These are phyloP conservation scores for Plasmodium billcollinsi DNA, from an alignment of 169 alveolate species.

Conservation along the genomic window DNA sequence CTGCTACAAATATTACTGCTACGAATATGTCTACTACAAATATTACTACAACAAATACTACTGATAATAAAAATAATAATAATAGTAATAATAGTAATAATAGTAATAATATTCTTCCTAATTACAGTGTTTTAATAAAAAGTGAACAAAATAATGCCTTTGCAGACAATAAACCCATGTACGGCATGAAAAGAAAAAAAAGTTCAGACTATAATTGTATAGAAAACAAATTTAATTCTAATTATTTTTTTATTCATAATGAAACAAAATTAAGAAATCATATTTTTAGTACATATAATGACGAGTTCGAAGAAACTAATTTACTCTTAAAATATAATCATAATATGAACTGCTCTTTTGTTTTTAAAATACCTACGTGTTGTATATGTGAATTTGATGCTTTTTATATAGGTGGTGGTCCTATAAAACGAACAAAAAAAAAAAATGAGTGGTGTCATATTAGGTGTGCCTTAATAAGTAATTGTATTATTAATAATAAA, in stretches of 20 bases:
- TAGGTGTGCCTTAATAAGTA: constrained; percentile 82
- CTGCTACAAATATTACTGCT: not conserved
- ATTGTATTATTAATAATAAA: constrained; percentile 53
- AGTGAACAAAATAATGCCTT: not conserved
- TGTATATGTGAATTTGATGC: constrained; percentile 86
- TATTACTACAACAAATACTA: not conserved
- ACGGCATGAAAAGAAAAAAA: not conserved
- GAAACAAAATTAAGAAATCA: not conserved
- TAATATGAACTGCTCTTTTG: constrained; percentile 28
- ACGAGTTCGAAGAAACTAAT: constrained; percentile 17
- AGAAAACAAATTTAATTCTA: not conserved
- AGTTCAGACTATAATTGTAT: not conserved
- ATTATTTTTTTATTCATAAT: not conserved
- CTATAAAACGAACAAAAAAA: constrained; percentile 83
- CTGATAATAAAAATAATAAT: not conserved
- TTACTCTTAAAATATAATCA: constrained; percentile 25
- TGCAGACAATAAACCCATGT: not conserved
- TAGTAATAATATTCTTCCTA: not conserved
- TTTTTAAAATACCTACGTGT: constrained; percentile 81
- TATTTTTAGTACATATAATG: constrained; percentile 4
- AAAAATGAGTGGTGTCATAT: constrained; percentile 86
- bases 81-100: not conserved
- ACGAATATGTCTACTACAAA: not conserved
- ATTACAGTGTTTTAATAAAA: not conserved
- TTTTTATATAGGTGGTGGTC: constrained; percentile 87